Base-by-base conservation (phyloP, 352 stramenopile genomes). In the Phytophthora sp. region DNA sequence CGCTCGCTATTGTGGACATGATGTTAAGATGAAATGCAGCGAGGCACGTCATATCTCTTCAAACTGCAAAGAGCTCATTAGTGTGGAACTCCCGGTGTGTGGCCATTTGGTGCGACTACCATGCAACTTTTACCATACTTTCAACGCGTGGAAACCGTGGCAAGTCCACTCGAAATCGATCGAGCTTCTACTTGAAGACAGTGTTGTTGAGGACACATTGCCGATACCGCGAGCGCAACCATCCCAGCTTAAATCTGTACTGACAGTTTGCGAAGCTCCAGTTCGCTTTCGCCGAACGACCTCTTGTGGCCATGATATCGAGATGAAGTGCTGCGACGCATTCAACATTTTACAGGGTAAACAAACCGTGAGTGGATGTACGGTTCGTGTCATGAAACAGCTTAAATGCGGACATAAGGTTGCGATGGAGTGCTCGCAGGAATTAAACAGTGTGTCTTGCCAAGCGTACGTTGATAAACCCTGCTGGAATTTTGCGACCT, bases 401-500 rank as follows among this genome's bases (percentile, higher is more conserved):
- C 52, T 84, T 1, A 44, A 44, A 4, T 93, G 84, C 33, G 67
- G 77, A 1, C 79, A 90, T 27, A 70, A 82, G 2, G 42, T 76
- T 9, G 54, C 58, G 8, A 73, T 78, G 31, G 53, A 73, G 13
- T 93, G 84, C 39, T 76, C 55, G 4, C 68, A 73, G 33, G 63
- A 85, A 1, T 50, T 79, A 18, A 24, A 63, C 3, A 73, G 24
- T 11, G 60, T 75, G 6, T 50, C 36, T 2, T 91, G 79, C 51
- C 70, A 73, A 15, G 47, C 78, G 23, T 63, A 50, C 11, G 71
- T 86, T 3, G 69, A 74, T 7, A 83, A 74, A 23, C 60, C 57
- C n/a, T 93, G 84, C 54, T 91, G 82, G 82, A 93, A 93, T 60
- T 69, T 74, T 29, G 30, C 15, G 0, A 29, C 45, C 5, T 93